Base-by-base conservation (phyloP, 1,139 yeast genomes). In the Yamadazyma trypodendri region DNA sequence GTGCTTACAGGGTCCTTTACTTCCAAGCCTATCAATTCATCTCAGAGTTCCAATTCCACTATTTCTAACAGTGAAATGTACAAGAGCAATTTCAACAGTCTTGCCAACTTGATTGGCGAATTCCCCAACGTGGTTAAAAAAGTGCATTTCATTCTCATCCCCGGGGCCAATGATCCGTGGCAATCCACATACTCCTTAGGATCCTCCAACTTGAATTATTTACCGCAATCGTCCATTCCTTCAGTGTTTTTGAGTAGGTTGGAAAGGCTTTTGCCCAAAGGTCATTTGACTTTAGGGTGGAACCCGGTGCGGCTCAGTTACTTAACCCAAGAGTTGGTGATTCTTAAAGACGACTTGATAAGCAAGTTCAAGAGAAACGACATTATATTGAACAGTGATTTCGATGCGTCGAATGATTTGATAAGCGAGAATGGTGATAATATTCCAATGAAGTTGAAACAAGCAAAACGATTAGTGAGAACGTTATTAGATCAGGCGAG, bases 151-250 rank as follows among this genome's bases (percentile, higher is more conserved):
- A 63, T 86, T 2, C 75, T 92, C 43, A 68, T 90, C 1, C 97
- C 97, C 0, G 97, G 98, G 0, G 79, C 79, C 31, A 84, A 87
- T 49, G 98, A 92, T 58, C 97, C 97, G 0, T 92, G 97, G 97
- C 81, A 81, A 33, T 79, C 94, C 0, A 71, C 83, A 32, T 76
- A 75, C 36, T 75, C 86, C 0, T 68, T 83, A 31, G 94, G 94
- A 2, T 57, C 68, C 8, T 73, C 88, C 0, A 68, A 79, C 16
- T 68, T 84, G 30, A 60, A 75, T 9, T 55, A 74, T 22, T 76
- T 87, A 68, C 98, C 98, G 0, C 84, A 83, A 50, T 66, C 70
- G 24, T 70, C 79, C 0, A 72, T 92, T 3, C 96, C 97, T 0
- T 65, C 68, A 18, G 61, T 84, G 1, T 89, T 92, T 54, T 77